Evolutionary conservation across 2,329 filamentous ascomycete genomes (phyloP), one percentile per base, ranked within the genome.

Genomic region (Diaporthe citri): DNA sequence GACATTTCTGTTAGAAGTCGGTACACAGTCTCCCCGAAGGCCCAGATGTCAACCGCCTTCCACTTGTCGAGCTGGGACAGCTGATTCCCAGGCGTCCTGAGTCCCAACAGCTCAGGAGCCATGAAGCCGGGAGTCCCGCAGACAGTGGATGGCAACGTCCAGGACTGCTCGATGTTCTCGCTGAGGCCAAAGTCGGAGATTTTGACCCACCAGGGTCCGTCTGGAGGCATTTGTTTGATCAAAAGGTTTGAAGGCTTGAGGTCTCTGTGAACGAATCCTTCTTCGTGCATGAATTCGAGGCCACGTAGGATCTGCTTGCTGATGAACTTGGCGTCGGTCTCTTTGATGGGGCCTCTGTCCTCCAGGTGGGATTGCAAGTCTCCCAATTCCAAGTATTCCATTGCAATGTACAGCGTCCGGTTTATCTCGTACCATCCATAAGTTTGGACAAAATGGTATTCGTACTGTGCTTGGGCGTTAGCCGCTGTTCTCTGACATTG

Each of bases 121-220:
- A 66, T 31, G 60, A 66, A 48, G 20, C 60, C 17, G 17, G 51
- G 41, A 4, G 60, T 66, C 2, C 60, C 25, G 8, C 60, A 51
- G 20, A 46, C n/a, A 13, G 60, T 64, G 17, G 39, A 46, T 46
- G 60, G 34, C 2, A 64, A 36, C 7, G 60, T 20, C 12, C 41
- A n/a, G 28, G 60, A 64, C 20, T 66, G 9, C 25, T 66, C 8
- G 4, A 48, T 22, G 13, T 20, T 51, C 41, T 66, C 36, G 25
- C 60, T 51, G 60, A 66, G 25, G 13, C 60, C 62, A n/a, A 67
- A 67, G 43, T 51, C 62, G 13, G 43, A 34, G 4, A 67, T 67
- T 20, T 67, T 67, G 17, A 51, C 13, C 62, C 43, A 67, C 43
- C 43, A 67, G 4, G 12, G 8, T 4, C 25, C 25, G 12, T 67